Evolutionary conservation across 306 rosid genomes (phyloP).

Genomic region (Cercis canadensis): DNA sequence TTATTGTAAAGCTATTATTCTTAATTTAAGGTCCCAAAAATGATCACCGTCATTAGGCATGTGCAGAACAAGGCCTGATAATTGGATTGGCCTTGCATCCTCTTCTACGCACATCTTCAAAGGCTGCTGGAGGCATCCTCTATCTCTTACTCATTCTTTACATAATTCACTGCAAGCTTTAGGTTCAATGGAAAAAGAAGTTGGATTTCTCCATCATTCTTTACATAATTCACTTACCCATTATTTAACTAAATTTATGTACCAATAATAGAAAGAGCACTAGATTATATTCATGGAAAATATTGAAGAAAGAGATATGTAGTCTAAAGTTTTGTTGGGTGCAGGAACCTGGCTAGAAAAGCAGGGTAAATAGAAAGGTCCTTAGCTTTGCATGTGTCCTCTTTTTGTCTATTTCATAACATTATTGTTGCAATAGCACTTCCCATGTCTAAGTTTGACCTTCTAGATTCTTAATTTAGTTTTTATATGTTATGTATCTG

Average conservation of each 20-base stretch:
- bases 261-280: no score
- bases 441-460: not conserved
- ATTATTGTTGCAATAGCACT: not conserved
- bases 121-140: not conserved
- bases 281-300: no score
- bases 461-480: conserved; percentile 16
- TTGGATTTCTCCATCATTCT: conserved; percentile 4
- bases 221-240: no score
- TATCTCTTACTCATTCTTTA: no score
- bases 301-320: no score
- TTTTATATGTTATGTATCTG: conserved; percentile 17
- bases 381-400: not conserved
- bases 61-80: not conserved
- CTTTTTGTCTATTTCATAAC: conserved; percentile 10
- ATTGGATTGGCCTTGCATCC: not conserved
- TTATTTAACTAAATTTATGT: no score
- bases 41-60: not conserved
- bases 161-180: not conserved
- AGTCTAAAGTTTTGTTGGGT: no score
- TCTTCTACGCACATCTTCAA: not conserved
- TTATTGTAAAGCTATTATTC: no score
- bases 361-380: not conserved
- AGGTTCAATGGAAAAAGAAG: conserved; percentile 16
- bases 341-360: no score
- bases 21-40: not conserved